These are phyloP conservation scores for Salvia hispanica DNA, from an alignment of 257 asterid genomes.

Conservation along the genomic window DNA sequence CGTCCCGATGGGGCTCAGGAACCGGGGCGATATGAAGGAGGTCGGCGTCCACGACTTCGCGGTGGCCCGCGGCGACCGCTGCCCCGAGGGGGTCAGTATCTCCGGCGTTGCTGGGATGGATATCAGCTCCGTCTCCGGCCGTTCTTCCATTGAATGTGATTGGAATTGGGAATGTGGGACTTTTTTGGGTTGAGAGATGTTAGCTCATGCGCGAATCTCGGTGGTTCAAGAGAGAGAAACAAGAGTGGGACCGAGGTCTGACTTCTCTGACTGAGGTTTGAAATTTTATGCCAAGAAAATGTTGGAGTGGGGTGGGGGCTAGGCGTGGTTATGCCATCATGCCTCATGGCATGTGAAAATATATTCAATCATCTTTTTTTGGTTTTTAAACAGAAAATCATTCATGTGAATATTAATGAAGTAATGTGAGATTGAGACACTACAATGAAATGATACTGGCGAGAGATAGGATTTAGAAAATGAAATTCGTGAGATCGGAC, in stretches of 20 bases:
- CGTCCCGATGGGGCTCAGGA: conserved; percentile 96
- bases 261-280: background rate
- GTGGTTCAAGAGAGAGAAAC: background rate
- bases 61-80: conserved; percentile 75
- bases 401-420: too few relatives aligned
- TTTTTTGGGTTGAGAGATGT: background rate
- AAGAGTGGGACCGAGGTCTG: conserved; percentile 6
- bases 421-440: too few relatives aligned
- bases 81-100: conserved; percentile 86
- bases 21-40: conserved; percentile 89
- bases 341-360: too few relatives aligned
- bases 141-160: conserved; percentile 68
- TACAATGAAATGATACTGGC: too few relatives aligned
- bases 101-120: conserved; percentile 99
- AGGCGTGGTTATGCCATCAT: too few relatives aligned
- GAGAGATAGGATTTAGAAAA: too few relatives aligned
- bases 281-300: too few relatives aligned
- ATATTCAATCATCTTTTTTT: too few relatives aligned
- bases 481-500: too few relatives aligned
- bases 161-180: background rate
- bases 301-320: too few relatives aligned
- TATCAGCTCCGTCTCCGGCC: conserved; percentile 92
- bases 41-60: conserved; percentile 97
- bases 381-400: too few relatives aligned
- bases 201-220: conserved; percentile 18